Percentiles rank a stretch among this genome's conserved stretches.
Conservation (phyloP, 2,329 filamentous ascomycete genomes). For the Alternaria brassicicola region DNA sequence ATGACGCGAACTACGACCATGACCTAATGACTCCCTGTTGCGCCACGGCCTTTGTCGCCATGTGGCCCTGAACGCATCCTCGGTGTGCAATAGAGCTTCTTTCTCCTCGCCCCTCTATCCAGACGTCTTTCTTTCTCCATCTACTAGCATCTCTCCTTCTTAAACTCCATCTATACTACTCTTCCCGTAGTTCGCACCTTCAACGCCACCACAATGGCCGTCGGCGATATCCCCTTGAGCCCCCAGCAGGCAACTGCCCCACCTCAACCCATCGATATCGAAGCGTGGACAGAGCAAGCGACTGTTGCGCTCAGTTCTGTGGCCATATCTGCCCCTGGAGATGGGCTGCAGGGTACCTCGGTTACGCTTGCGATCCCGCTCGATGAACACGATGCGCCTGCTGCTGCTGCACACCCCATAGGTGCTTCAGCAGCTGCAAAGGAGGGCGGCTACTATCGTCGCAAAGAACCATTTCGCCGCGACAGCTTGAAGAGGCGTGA, state of each 20-base stretch:
- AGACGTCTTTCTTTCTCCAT: not conserved
- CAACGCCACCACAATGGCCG: slow-evolving; percentile 41
- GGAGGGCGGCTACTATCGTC: slow-evolving; percentile 55
- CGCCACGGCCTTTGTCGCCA: slow-evolving; percentile 22
- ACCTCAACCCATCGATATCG: slow-evolving; percentile 49
- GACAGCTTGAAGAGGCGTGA: slow-evolving; percentile 73
- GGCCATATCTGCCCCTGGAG: slow-evolving; percentile 45
- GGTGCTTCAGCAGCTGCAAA: slow-evolving; percentile 46
- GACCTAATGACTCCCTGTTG: slow-evolving; percentile 29
- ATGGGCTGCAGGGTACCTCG: slow-evolving; percentile 59
- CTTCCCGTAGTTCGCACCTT: not conserved
- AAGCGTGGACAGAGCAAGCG: slow-evolving; percentile 57
- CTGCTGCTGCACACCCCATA: slow-evolving; percentile 30
- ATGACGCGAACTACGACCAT: slow-evolving; percentile 28
- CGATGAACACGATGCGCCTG: slow-evolving; percentile 59
- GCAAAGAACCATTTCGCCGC: slow-evolving; percentile 62
- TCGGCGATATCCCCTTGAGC: slow-evolving; percentile 33
- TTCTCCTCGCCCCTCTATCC: not conserved
- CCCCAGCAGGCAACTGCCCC: slow-evolving; percentile 25
- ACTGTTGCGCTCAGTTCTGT: slow-evolving; percentile 52
- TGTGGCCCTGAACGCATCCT: slow-evolving; percentile 19
- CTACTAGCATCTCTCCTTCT: not conserved
- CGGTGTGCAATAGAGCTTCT: not conserved
- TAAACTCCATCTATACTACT: not conserved
- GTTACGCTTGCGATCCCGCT: slow-evolving; percentile 76